These are phyloP conservation scores for Deinandra increscens DNA, from an alignment of 129 eudicot species.

Conservation along the genomic window DNA sequence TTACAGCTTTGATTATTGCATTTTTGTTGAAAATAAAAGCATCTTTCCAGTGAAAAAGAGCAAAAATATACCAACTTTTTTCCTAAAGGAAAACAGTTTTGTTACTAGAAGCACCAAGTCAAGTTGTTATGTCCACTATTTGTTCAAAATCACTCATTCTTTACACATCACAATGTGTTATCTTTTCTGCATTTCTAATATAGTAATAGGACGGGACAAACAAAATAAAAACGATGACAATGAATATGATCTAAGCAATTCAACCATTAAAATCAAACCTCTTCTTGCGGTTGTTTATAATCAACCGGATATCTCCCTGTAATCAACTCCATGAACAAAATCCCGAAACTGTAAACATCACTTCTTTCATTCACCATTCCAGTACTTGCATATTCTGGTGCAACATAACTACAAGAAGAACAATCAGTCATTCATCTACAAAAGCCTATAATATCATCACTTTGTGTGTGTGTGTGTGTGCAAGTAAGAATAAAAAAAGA, in stretches of 20 bases:
- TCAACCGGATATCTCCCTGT: conserved; percentile 66
- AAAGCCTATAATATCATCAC: neutral
- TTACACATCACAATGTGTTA: neutral
- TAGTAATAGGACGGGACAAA: neutral
- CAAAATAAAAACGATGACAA: neutral
- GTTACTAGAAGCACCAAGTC: neutral
- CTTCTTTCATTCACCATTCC: conserved; percentile 72
- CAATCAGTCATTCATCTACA: neutral
- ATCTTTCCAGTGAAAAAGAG: neutral
- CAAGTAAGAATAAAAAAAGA: neutral
- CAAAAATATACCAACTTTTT: neutral
- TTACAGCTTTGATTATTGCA: neutral
- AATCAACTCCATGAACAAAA: conserved; percentile 63
- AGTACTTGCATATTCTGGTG: conserved; percentile 73
- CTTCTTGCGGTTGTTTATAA: conserved; percentile 50
- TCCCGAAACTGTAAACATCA: conserved; percentile 68
- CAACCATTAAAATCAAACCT: conserved; percentile 37
- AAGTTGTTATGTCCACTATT: neutral
- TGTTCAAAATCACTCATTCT: neutral
- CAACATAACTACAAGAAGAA: conserved; percentile 50
- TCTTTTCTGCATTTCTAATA: neutral
- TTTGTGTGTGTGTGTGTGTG: neutral
- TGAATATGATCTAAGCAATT: neutral
- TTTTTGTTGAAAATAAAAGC: neutral
- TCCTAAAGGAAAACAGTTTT: neutral